phyloP scores from a whole-genome alignment of 805 yeast species.

The Suhomyces kilbournensis region DNA sequence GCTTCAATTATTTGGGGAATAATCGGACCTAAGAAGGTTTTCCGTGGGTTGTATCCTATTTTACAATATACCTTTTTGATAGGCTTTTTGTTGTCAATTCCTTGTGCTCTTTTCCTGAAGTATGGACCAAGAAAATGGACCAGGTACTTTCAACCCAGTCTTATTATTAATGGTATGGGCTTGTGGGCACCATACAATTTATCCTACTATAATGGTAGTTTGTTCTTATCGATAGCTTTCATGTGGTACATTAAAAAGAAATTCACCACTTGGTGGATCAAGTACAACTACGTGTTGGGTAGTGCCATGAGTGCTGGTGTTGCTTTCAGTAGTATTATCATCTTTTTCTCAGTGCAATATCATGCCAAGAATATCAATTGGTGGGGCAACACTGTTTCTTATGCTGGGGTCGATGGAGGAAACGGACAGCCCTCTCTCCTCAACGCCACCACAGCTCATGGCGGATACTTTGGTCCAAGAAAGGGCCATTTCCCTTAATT shows the following conservation, averaged over 20 bases:
- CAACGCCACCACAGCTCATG: conserved; percentile 17
- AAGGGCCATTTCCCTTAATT: conserved; percentile 14
- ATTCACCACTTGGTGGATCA: conserved; percentile 10
- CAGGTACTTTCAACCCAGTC: conserved; percentile 15
- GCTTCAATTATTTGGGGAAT: conserved; percentile 53
- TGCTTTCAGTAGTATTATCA: conserved; percentile 13
- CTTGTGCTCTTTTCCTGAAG: conserved; percentile 14
- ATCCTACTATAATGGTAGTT: conserved; percentile 10
- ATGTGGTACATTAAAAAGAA: conserved; percentile 8
- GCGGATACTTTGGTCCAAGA: conserved; percentile 22
- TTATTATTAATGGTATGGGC: conserved; percentile 11
- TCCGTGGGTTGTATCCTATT: conserved; percentile 29
- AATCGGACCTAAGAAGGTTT: conserved; percentile 47
- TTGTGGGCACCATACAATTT: conserved; percentile 12
- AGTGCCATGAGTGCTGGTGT: conserved; percentile 12
- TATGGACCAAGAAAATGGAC: conserved; percentile 13
- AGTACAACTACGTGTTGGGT: conserved; percentile 11
- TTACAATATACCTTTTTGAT: conserved; percentile 33
- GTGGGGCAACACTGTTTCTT: conserved; percentile 22
- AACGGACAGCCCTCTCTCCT: conserved; percentile 23
- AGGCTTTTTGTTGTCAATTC: conserved; percentile 28
- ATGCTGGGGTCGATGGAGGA: conserved; percentile 17
- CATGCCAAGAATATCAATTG: conserved; percentile 11
- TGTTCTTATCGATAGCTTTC: conserved; percentile 5
- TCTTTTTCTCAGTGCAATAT: conserved; percentile 12